Conservation (phyloP, 2,329 filamentous ascomycete genomes). For the Colletotrichum sp. region DNA sequence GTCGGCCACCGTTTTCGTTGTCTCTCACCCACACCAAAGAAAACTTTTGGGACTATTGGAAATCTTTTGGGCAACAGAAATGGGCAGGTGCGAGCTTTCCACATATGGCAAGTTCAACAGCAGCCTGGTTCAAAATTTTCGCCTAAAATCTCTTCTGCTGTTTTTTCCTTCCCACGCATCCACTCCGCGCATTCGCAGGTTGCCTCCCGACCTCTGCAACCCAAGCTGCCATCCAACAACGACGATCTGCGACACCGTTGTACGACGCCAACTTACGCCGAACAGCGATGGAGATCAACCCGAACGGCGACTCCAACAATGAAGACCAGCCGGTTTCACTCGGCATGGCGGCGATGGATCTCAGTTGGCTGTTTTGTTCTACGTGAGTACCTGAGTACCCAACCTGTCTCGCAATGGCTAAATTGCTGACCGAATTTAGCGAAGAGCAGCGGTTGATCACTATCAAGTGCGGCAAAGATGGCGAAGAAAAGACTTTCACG, state of each 20-base stretch:
- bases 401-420: no score
- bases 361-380: not conserved
- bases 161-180: not conserved
- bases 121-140: accelerated
- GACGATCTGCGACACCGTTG: accelerated
- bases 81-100: not conserved
- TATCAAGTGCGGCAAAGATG: no score
- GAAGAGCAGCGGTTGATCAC: no score
- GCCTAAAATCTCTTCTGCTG: not conserved
- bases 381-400: no score
- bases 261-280: accelerated
- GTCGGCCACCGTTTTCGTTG: accelerated
- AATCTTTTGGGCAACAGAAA: not conserved
- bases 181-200: not conserved
- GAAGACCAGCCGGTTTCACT: accelerated
- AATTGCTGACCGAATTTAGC: no score
- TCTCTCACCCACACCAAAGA: not conserved
- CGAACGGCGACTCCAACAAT: no score
- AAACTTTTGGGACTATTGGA: not conserved
- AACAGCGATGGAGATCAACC: no score
- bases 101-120: not conserved
- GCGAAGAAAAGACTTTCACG: not conserved
- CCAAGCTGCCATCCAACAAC: accelerated
- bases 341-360: accelerated
- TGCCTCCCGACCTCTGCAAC: accelerated